A percentile compares a stretch with the other conserved stretches of the same genome.
phyloP scores from a whole-genome alignment of 169 alveolate genomes.

The Plasmodium cynomolgi region DNA sequence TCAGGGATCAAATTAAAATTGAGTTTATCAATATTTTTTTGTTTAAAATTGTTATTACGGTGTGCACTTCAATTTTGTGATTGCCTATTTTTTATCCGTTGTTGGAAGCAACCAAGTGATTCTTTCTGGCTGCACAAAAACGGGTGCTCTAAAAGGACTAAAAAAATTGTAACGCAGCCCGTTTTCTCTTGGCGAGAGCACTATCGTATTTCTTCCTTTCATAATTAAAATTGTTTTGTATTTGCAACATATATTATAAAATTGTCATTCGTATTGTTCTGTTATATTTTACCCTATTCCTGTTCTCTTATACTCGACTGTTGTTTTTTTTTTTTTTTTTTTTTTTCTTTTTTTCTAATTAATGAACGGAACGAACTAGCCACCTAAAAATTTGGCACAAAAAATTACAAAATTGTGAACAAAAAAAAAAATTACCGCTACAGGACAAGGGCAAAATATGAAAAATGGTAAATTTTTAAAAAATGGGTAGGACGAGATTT shows the following conservation, averaged over 20 bases:
- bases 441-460: neutral
- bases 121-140: neutral
- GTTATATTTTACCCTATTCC: too few relatives aligned
- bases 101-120: neutral
- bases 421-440: neutral
- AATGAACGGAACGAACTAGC: neutral
- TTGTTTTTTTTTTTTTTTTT: neutral
- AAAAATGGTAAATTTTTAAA: too few relatives aligned
- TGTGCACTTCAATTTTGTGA: neutral
- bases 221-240: too few relatives aligned
- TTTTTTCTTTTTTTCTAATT: too few relatives aligned
- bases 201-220: too few relatives aligned
- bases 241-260: too few relatives aligned
- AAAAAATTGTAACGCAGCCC: neutral
- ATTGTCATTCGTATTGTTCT: too few relatives aligned
- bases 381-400: neutral
- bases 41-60: neutral
- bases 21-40: too few relatives aligned
- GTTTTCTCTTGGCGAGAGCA: too few relatives aligned
- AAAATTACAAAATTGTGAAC: neutral
- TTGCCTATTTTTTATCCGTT: neutral
- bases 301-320: too few relatives aligned
- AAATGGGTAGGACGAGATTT: neutral
- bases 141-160: neutral
- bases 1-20: too few relatives aligned